Base-by-base conservation (phyloP, 805 yeast genomes). In the Saturnispora besseyi region DNA sequence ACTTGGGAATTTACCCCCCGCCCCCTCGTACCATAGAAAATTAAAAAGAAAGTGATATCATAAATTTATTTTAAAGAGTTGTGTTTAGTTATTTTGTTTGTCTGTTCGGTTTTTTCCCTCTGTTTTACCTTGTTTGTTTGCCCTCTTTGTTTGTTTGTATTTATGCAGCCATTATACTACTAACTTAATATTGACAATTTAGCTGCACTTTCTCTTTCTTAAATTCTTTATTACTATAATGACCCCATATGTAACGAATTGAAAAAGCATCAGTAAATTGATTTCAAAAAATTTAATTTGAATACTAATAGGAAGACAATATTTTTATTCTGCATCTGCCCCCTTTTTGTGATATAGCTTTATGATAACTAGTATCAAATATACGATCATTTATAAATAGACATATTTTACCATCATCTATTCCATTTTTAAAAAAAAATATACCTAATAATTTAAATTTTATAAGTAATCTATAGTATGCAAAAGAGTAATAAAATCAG, bases 91-190 rank as follows among this genome's bases (percentile, higher is more conserved):
- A 12, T 28, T 28, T 8, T 15, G 32, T 10, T 49, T 32, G 18
- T 22, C 13, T 47, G 18, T n/a, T 46, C 26, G 22, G 3, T 28
- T 41, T 43, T 43, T 45, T 46, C 38, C 38, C 34, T 50, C 43
- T 41, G 34, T 46, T 43, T 49, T 30, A 40, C 34, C 40, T 41
- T 44, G 43, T 46, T 45, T 33, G 26, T 47, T 46, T 33, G 10
- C 18, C 34, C 44, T 15, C 43, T 18, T 41, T 41, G 30, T 41
- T 28, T 36, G 21, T 36, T 36, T 36, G 40, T 36, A 18, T 36
- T 36, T 36, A 22, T 36, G 40, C 40, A 36, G 8, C 40, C 21
- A 36, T 36, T 21, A 9, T 21, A 18, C 21, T 22, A 36, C 22
- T 36, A 22, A 36, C 40, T 36, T 10, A 10, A 8, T 33, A n/a